These are phyloP conservation scores for Trichoderma harzianum DNA, from an alignment of 2,329 filamentous ascomycete species.

Conservation along the genomic window DNA sequence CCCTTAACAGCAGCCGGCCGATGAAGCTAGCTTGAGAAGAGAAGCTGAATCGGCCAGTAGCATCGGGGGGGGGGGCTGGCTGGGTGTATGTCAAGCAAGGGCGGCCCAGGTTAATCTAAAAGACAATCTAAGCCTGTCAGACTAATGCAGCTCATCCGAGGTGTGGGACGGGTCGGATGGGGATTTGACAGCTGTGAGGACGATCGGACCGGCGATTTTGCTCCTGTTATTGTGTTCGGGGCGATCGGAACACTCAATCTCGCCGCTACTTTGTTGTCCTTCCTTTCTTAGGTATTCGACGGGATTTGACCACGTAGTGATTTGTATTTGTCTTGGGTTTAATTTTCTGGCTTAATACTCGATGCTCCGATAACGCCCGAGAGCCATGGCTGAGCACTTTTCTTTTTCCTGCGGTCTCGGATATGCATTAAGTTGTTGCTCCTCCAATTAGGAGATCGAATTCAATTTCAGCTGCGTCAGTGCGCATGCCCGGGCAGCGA, in stretches of 20 bases:
- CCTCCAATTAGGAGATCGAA: background rate
- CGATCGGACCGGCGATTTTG: background rate
- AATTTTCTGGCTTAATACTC: background rate
- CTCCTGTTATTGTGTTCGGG: background rate
- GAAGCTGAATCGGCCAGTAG: background rate
- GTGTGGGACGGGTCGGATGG: background rate
- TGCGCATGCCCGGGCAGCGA: background rate
- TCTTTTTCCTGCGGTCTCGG: background rate
- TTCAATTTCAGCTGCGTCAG: background rate
- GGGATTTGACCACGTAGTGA: background rate
- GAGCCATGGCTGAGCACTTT: background rate
- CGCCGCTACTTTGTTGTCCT: background rate
- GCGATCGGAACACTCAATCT: background rate
- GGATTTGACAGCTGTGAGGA: background rate
- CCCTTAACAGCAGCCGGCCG: background rate
- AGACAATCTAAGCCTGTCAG: background rate
- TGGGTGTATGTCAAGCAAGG: background rate
- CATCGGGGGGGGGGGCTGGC: background rate
- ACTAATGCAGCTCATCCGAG: background rate
- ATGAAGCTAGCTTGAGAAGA: constrained; percentile 4
- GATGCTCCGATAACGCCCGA: background rate
- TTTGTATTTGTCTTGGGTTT: background rate
- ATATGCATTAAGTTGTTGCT: background rate
- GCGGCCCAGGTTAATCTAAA: background rate
- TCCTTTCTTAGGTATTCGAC: background rate